These are phyloP conservation scores for Colletotrichum spinosum DNA, from an alignment of 2,329 filamentous ascomycete genomes.

Conservation along the genomic window DNA sequence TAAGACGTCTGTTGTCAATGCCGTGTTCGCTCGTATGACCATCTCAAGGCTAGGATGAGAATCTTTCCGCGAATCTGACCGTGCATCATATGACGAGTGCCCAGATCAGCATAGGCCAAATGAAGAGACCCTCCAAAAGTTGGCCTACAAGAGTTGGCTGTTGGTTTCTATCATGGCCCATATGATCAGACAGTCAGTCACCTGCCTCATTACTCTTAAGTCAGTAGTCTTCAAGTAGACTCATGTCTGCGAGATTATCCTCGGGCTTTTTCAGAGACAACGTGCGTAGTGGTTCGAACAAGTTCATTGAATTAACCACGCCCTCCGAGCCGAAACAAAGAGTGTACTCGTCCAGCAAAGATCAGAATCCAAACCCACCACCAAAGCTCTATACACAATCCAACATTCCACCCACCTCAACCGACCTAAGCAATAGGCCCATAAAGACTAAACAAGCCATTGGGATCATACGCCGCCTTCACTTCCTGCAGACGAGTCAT, in stretches of 20 bases:
- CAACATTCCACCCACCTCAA: neutral
- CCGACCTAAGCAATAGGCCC: slow-evolving; percentile 46
- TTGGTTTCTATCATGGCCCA: no score
- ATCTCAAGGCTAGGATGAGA: neutral
- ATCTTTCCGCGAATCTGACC: neutral
- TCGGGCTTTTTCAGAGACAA: neutral
- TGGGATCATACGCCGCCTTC: slow-evolving; percentile 62
- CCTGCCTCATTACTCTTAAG: neutral
- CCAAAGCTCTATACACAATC: neutral
- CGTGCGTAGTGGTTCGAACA: neutral
- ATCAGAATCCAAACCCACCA: neutral
- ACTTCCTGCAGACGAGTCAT: slow-evolving; percentile 54
- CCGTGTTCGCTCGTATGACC: neutral
- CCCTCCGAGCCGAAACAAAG: neutral
- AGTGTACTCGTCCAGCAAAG: neutral
- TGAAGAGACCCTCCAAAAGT: no score
- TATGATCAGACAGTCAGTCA: neutral
- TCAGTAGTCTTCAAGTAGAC: neutral
- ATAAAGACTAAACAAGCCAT: slow-evolving; percentile 56
- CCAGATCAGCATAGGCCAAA: no score
- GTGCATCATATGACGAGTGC: no score
- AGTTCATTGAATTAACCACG: slow-evolving; percentile 1
- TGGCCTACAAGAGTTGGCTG: no score
- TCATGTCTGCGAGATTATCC: neutral
- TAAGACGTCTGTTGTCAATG: neutral